phyloP scores from a whole-genome alignment of 495 filamentous ascomycete genomes.

The Cryomyces antarcticus region DNA sequence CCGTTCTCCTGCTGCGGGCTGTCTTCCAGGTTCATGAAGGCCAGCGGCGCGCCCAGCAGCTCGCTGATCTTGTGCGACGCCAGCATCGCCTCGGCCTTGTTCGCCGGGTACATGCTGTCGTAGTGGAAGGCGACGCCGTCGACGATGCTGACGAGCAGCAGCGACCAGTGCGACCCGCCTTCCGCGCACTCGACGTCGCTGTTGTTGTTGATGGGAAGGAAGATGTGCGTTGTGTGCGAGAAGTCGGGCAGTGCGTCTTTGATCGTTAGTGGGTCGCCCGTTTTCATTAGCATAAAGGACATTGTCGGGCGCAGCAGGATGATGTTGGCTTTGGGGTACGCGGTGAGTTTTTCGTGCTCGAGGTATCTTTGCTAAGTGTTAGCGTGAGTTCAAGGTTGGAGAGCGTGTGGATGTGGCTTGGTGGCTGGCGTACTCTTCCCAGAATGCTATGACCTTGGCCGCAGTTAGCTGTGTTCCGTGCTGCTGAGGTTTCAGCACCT shows the following conservation, averaged over 20 bases:
- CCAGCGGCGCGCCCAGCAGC: constrained; percentile 42
- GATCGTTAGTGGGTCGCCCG: constrained; percentile 54
- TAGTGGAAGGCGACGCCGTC: constrained; percentile 94
- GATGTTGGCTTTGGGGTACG: constrained; percentile 63
- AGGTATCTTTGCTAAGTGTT: constrained; percentile 39
- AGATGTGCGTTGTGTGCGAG: constrained; percentile 69
- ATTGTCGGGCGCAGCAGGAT: constrained; percentile 83
- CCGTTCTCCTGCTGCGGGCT: constrained; percentile 82
- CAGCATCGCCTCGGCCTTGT: constrained; percentile 46
- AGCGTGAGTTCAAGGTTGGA: neutral
- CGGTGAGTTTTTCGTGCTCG: constrained; percentile 63
- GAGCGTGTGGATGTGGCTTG: neutral
- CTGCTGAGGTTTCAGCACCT: constrained; percentile 14
- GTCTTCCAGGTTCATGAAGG: constrained; percentile 61
- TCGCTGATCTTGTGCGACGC: constrained; percentile 39
- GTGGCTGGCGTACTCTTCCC: constrained; percentile 62
- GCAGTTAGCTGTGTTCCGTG: neutral
- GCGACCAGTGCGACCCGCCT: constrained; percentile 86
- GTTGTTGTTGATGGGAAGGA: constrained; percentile 88
- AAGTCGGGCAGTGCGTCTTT: constrained; percentile 62
- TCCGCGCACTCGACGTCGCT: constrained; percentile 55
- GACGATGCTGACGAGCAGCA: constrained; percentile 72
- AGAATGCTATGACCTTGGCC: constrained; percentile 69
- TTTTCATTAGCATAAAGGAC: constrained; percentile 81
- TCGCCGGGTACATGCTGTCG: constrained; percentile 65